Percentiles rank a stretch among this genome's conserved stretches.
These are phyloP conservation scores for Tardiomyces depauwii DNA, from an alignment of 1,139 yeast species.

Conservation along the genomic window DNA sequence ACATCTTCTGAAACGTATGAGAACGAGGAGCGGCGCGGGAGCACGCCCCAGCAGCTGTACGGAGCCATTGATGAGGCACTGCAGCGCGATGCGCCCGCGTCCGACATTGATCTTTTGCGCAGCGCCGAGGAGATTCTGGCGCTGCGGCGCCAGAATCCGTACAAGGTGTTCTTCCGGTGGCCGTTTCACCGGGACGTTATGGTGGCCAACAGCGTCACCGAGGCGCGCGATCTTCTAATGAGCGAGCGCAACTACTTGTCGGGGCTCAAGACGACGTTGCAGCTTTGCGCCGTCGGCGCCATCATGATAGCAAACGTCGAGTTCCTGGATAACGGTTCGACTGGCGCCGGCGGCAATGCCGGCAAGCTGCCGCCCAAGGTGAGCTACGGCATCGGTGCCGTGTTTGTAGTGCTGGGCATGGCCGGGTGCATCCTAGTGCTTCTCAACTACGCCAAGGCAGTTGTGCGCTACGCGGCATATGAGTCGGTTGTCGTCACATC, in stretches of 20 bases:
- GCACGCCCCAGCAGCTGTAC: too few species aligned
- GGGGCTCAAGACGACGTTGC: not conserved
- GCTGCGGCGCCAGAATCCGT: not conserved
- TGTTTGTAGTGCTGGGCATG: constrained; percentile 14
- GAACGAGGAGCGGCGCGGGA: too few species aligned
- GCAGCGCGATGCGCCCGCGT: too few species aligned
- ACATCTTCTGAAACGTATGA: too few species aligned
- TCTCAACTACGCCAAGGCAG: constrained; percentile 14
- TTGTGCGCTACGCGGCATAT: constrained; percentile 15
- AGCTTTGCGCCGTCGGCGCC: not conserved
- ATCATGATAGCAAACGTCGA: not conserved
- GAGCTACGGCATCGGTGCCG: constrained; percentile 9
- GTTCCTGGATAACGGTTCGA: not conserved
- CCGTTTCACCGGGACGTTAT: constrained; percentile 11
- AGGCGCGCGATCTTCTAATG: constrained; percentile 22
- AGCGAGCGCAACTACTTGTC: constrained; percentile 21
- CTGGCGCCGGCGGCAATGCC: not conserved
- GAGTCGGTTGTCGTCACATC: constrained; percentile 14
- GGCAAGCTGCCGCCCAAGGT: not conserved
- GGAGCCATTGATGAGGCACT: too few species aligned
- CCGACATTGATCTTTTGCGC: too few species aligned
- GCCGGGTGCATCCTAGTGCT: constrained; percentile 11
- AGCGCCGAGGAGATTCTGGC: not conserved
- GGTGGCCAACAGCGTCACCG: constrained; percentile 19
- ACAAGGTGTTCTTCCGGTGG: constrained; percentile 8